Evolutionary conservation across 2,329 filamentous ascomycete genomes (phyloP).

Genomic region (Cercospora nicotianae): DNA sequence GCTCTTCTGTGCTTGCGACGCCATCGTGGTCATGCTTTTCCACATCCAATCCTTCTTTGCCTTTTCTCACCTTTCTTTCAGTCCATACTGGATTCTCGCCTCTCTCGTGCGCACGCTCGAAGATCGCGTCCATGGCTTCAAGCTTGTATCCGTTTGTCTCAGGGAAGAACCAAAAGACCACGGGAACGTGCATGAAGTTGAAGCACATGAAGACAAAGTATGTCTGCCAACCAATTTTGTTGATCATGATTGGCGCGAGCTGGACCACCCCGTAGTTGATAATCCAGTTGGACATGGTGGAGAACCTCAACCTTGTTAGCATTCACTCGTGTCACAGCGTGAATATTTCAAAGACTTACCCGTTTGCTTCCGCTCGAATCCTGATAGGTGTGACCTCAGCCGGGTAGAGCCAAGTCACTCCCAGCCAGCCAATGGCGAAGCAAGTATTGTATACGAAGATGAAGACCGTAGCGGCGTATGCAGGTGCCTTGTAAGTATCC

Average conservation of each 20-base stretch:
- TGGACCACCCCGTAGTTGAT: conserved; percentile 29
- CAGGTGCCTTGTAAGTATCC: conserved; percentile 19
- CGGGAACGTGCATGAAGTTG: conserved; percentile 22
- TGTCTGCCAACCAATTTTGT: conserved; percentile 50
- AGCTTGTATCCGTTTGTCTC: conserved; percentile 32
- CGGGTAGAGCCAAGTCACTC: conserved; percentile 37
- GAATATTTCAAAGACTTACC: conserved; percentile 42
- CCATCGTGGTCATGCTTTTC: conserved; percentile 21
- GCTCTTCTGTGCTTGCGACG: conserved; percentile 16
- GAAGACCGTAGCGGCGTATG: conserved; percentile 36
- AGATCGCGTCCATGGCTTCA: conserved; percentile 32
- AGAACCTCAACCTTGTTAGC: conserved; percentile 35
- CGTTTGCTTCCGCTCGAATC: conserved; percentile 56
- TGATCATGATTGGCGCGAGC: conserved; percentile 49
- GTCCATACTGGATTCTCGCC: conserved; percentile 34
- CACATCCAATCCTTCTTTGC: conserved; percentile 26
- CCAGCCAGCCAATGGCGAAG: conserved; percentile 37
- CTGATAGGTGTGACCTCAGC: conserved; percentile 46
- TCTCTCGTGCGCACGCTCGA: conserved; percentile 33
- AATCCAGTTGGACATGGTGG: conserved; percentile 51
- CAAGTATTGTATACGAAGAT: conserved; percentile 35
- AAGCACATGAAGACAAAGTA: conserved; percentile 52
- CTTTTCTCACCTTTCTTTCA: conserved; percentile 29
- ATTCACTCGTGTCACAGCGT: not conserved
- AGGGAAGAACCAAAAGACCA: conserved; percentile 26